phyloP scores from a whole-genome alignment of 371 early-diverging fungal species.

The Catenaria anguillulae region DNA sequence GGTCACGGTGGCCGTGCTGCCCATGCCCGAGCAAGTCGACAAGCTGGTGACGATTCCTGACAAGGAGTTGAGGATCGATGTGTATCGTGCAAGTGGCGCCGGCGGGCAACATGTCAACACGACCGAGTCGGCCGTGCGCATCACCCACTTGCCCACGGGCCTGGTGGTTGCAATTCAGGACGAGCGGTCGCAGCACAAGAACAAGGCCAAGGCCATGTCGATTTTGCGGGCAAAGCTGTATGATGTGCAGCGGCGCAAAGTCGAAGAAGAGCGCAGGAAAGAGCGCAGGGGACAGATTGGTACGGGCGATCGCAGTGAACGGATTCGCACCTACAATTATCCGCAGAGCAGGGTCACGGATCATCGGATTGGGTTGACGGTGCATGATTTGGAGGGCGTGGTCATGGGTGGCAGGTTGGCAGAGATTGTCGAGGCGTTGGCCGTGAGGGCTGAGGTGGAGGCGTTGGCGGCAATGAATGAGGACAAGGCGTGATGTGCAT shows the following conservation, averaged over 20 bases:
- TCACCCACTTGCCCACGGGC: slow-evolving; percentile 85
- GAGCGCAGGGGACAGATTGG: slow-evolving; percentile 49
- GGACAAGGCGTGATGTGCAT: too few species aligned
- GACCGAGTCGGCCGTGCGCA: slow-evolving; percentile 86
- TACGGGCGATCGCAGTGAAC: slow-evolving; percentile 61
- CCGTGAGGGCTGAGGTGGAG: slow-evolving; percentile 12
- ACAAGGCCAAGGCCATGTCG: slow-evolving; percentile 71
- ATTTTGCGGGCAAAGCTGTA: slow-evolving; percentile 64
- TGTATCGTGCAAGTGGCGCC: slow-evolving; percentile 60
- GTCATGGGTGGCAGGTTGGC: slow-evolving; percentile 38
- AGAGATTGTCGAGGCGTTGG: slow-evolving; percentile 35
- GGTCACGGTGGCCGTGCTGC: slow-evolving; percentile 65
- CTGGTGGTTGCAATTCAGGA: slow-evolving; percentile 75
- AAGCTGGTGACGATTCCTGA: slow-evolving; percentile 40
- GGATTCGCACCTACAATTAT: slow-evolving; percentile 74
- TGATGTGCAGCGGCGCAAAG: slow-evolving; percentile 48
- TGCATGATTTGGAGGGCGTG: slow-evolving; percentile 52
- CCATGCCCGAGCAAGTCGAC: slow-evolving; percentile 49
- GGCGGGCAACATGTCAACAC: slow-evolving; percentile 91
- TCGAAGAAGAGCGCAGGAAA: slow-evolving; percentile 38
- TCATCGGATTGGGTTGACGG: slow-evolving; percentile 60
- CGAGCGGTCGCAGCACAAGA: slow-evolving; percentile 79
- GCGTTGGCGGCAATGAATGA: not conserved
- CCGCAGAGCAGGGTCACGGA: slow-evolving; percentile 71
- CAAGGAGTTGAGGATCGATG: slow-evolving; percentile 55